Evolutionary conservation across 257 asterid genomes (phyloP), one percentile per base, ranked within the genome.

Genomic region (Solanum paucissectum): DNA sequence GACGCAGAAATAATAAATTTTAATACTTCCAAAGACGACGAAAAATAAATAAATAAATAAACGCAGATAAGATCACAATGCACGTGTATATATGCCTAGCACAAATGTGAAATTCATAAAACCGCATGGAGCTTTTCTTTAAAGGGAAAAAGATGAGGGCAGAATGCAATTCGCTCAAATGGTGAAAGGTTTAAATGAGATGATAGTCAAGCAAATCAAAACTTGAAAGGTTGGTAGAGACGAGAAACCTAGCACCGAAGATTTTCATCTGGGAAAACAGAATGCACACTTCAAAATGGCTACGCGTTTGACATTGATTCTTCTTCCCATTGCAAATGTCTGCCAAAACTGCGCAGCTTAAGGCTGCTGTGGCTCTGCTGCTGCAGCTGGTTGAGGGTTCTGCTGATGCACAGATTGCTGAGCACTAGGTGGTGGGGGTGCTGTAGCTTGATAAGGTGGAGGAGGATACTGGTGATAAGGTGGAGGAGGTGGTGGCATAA

Each of bases 401-500:
- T 74, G 52, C 83, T 74, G 83, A 74, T 74, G 83, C 0, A 52
- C 32, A 0, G 32, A 3, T 74, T 36, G 85, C 18, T 44, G 66
- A 27, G 9, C 85, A 4, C 25, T 55, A 44, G 95, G 93, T 36
- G 93, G 94, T 21, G 93, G 92, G 18, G 90, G 93, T 91, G 91
- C 88, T 87, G 93, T 91, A 46, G 93, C 60, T 76, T 74, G 52
- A 74, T 74, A 37, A 3, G 32, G 83, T 36, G 83, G 83, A 74
- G 52, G 83, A 74, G 89, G 94, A 74, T 93, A 92, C 32, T 94
- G 96, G 18, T 94, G 97, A 90, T 90, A 90, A 68, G 66, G 66
- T 77, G 94, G 93, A 52, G 92, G 96, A 2, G 91, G 96, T 37
- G 90, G 91, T 10, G 93, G 96, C 23, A 91, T 90, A 90, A 95